Conservation (phyloP, 345 rosid species). For the Eucalyptus sp. region DNA sequence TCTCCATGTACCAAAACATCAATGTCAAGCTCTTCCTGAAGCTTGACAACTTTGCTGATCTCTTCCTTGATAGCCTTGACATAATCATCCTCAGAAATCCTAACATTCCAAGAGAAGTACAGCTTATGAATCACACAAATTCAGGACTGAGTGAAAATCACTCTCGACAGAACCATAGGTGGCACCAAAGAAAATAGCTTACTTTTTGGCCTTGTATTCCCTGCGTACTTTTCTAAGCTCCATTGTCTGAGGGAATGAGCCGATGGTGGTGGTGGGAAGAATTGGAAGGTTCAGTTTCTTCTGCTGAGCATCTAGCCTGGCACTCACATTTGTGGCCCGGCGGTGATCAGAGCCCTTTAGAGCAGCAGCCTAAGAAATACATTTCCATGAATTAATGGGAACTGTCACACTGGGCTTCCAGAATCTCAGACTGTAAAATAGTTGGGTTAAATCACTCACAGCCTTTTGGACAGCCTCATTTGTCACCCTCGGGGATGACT, state of each 20-base stretch:
- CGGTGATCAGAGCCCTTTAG: constrained; percentile 89
- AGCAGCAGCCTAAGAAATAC: constrained; percentile 58
- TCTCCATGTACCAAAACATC: constrained; percentile 98
- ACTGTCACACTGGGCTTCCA: background rate
- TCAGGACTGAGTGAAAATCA: background rate
- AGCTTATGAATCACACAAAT: background rate
- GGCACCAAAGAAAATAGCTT: constrained; percentile 3
- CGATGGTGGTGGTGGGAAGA: constrained; percentile 93
- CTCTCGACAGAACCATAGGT: background rate
- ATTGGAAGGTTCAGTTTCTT: constrained; percentile 85
- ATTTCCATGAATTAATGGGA: background rate
- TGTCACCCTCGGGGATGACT: constrained; percentile 82
- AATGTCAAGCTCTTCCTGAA: constrained; percentile 87
- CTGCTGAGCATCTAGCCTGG: constrained; percentile 88
- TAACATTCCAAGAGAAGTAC: background rate
- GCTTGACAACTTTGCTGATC: constrained; percentile 72
- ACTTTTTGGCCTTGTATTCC: constrained; percentile 95
- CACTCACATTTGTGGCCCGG: constrained; percentile 71
- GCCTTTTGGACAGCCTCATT: constrained; percentile 93
- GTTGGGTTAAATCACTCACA: constrained; percentile 28
- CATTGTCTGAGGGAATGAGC: constrained; percentile 89
- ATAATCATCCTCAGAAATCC: constrained; percentile 84
- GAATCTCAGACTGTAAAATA: background rate
- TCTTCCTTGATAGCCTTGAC: constrained; percentile 79
- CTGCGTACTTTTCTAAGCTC: constrained; percentile 97